Percentiles rank a stretch among this genome's conserved stretches.
Conservation (phyloP, 257 asterid species). For the Coffea eugenioides region DNA sequence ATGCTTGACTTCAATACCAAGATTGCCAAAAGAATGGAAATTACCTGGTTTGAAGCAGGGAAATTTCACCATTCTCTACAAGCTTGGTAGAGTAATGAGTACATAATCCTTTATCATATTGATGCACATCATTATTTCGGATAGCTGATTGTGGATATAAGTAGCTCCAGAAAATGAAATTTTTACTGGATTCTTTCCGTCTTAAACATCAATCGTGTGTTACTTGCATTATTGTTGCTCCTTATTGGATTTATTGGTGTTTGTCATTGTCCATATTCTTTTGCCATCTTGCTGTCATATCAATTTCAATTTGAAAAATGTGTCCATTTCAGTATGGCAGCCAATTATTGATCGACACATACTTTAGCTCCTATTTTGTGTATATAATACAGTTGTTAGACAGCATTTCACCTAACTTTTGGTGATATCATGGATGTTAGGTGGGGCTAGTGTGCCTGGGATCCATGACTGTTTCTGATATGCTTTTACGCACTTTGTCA, state of each 20-base stretch:
- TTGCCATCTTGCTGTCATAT: slow-evolving; percentile 17
- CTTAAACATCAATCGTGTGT: neutral
- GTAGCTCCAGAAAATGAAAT: neutral
- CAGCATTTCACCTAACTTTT: neutral
- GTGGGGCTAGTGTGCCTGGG: slow-evolving; percentile 11
- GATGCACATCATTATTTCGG: neutral
- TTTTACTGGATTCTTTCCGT: neutral
- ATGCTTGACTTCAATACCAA: slow-evolving; percentile 2
- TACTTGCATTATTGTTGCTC: slow-evolving; percentile 6
- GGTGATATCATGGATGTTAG: neutral
- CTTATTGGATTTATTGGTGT: slow-evolving; percentile 9
- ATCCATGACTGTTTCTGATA: neutral
- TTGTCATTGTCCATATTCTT: slow-evolving; percentile 14
- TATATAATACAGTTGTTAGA: neutral
- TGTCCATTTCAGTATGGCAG: slow-evolving; percentile 4
- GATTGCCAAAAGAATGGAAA: neutral
- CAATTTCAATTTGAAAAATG: slow-evolving; percentile 3
- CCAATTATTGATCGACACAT: slow-evolving; percentile 7
- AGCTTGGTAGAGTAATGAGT: neutral
- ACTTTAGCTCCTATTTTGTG: slow-evolving; percentile 8
- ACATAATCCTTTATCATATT: neutral
- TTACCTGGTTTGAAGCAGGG: slow-evolving; percentile 9
- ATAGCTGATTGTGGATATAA: neutral
- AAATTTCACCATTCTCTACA: neutral
- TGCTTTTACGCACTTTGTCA: neutral